These are phyloP conservation scores for Pochonia chlamydosporia DNA, from an alignment of 2,329 filamentous ascomycete species.

Conservation along the genomic window DNA sequence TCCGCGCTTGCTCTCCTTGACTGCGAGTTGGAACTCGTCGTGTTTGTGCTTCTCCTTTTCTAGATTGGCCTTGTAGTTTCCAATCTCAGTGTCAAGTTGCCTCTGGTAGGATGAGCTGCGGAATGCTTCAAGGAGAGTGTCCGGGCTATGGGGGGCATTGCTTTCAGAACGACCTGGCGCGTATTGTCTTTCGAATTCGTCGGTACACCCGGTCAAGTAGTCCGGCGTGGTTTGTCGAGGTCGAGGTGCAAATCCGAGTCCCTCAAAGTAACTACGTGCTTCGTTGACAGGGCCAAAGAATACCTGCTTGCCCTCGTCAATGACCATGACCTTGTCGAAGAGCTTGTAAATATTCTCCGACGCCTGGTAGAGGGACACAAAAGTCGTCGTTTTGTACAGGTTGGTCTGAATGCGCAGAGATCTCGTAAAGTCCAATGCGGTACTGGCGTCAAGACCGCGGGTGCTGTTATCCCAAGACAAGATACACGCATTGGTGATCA, in stretches of 20 bases:
- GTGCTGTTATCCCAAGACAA: conserved; percentile 73
- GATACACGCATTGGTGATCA: conserved; percentile 67
- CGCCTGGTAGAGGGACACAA: conserved; percentile 81
- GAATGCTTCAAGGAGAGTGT: conserved; percentile 65
- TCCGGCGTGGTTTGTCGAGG: conserved; percentile 77
- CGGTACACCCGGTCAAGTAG: conserved; percentile 76
- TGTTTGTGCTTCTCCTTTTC: conserved; percentile 60
- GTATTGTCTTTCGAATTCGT: conserved; percentile 77
- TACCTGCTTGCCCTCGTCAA: conserved; percentile 69
- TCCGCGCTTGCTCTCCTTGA: conserved; percentile 72
- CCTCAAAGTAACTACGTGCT: conserved; percentile 69
- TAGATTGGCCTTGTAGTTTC: conserved; percentile 59
- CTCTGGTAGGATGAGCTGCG: conserved; percentile 54
- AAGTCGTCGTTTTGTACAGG: conserved; percentile 76
- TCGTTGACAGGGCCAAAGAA: conserved; percentile 66
- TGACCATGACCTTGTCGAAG: conserved; percentile 81
- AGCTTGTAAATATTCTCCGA: conserved; percentile 74
- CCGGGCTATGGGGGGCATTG: conserved; percentile 64
- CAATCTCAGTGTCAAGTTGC: conserved; percentile 59
- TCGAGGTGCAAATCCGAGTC: conserved; percentile 67
- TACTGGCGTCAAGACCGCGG: conserved; percentile 62
- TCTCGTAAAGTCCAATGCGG: conserved; percentile 60
- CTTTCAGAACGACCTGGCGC: conserved; percentile 57
- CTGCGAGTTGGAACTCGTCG: conserved; percentile 71
- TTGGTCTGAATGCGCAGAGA: conserved; percentile 76